Evolutionary conservation across 495 filamentous ascomycete genomes (phyloP), one percentile per base, ranked within the genome.

Genomic region (Neurospora sp.): DNA sequence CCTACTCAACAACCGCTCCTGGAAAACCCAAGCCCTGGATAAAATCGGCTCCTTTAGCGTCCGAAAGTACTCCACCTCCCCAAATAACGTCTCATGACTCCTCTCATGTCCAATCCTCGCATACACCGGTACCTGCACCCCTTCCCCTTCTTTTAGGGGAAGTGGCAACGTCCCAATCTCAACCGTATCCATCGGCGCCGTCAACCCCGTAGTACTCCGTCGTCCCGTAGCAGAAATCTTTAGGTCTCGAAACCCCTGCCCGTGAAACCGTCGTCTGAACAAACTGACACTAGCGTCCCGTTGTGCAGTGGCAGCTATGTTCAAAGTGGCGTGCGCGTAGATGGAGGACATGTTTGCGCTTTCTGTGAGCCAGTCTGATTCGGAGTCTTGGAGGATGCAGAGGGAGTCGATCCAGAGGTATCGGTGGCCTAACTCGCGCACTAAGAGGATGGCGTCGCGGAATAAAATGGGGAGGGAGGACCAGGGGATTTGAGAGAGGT

Each of bases 371-470:
- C 54, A 62, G 12, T 62, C 54, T 70, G 81, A 76, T 1, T 81
- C 71, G 71, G 82, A 82, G 31, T 80, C 83, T 38, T 83, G 77
- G 16, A 80, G 77, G 54, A 62, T 62, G 54, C 54, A 62, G 54
- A 62, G 54, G 0, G 5, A 4, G 60, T 84, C 82, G 71, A 84
- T 84, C 82, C 82, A 84, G 18, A 83, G 39, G 70, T 82, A 84
- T 10, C 74, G 73, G 39, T 39, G 71, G 8, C 74, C 71, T 12
- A 76, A 6, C 0, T 74, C 71, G 3, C 73, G 14, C 2, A 74
- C 73, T 11, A 76, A 23, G 3, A 14, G 38, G 37, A 78, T 70
- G 16, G 41, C 44, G 9, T 78, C 76, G 7, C 46, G 62, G 9
- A 75, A 78, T 5, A 76, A 35, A 0, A 12, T 38, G 9, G 76